These are phyloP conservation scores for Lactarius hengduanensis DNA, from an alignment of 768 basidiomycete species.

Conservation along the genomic window DNA sequence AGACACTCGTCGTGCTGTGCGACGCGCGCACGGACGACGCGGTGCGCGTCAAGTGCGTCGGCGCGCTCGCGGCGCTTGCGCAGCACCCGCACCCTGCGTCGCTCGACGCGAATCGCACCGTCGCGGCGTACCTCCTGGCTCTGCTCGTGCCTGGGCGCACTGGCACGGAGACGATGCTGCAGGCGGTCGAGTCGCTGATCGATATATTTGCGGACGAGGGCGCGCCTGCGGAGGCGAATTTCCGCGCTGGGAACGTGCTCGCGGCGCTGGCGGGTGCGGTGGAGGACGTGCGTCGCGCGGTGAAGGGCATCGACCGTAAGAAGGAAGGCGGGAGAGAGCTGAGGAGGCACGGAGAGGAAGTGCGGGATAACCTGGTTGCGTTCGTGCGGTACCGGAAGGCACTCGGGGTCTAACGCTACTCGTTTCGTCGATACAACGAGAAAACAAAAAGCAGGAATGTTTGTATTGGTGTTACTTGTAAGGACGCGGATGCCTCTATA, in stretches of 20 bases:
- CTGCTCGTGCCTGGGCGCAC: slow-evolving; percentile 44
- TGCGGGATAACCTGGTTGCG: slow-evolving; percentile 70
- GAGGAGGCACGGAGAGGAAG: slow-evolving; percentile 67
- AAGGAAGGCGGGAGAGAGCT: slow-evolving; percentile 67
- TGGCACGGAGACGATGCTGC: slow-evolving; percentile 69
- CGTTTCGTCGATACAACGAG: neutral
- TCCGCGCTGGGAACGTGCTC: slow-evolving; percentile 60
- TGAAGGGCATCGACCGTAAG: slow-evolving; percentile 63
- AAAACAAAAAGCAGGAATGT: neutral
- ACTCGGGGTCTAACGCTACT: slow-evolving; percentile 42
- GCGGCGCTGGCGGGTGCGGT: slow-evolving; percentile 55
- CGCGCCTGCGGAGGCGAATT: slow-evolving; percentile 76
- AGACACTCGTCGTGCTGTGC: slow-evolving; percentile 65
- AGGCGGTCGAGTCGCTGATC: slow-evolving; percentile 78
- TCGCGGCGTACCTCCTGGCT: slow-evolving; percentile 65
- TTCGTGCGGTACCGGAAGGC: slow-evolving; percentile 72
- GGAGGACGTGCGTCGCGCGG: slow-evolving; percentile 59
- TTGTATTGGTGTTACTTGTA: neutral
- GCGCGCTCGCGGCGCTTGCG: slow-evolving; percentile 82
- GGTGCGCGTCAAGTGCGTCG: slow-evolving; percentile 75
- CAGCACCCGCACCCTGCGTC: slow-evolving; percentile 52
- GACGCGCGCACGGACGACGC: slow-evolving; percentile 51
- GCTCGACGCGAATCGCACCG: slow-evolving; percentile 66
- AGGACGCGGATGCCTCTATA: neutral
- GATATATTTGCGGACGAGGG: slow-evolving; percentile 93